Base-by-base conservation (phyloP, 2,329 filamentous ascomycete species). In the Pestalotiopsis sp. region DNA sequence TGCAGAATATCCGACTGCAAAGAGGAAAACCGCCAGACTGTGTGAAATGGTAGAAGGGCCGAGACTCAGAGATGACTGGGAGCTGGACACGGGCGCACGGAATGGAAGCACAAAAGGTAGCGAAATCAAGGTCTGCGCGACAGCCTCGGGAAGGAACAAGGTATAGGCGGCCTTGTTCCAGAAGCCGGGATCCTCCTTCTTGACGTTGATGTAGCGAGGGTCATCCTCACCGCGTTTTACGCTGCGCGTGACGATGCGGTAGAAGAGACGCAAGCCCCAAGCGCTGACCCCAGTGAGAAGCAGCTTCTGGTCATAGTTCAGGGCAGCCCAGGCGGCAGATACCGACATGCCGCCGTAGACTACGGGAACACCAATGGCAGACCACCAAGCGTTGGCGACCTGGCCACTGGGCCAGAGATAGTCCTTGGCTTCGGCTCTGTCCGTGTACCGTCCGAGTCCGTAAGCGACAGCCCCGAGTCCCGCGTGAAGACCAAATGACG, bases 371-470 rank as follows among this genome's bases (percentile, higher is more conserved):
- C 87, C 87, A 58, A 90, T 77, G 25, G 87, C 86, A 67, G 82
- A 85, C 85, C 87, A 89, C 88, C 88, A 90, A 13, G 86, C 87
- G 74, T 89, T 89, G 68, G 81, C 76, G 13, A 90, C 84, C 72
- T 86, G 85, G 2, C 81, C 85, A 6, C 81, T 78, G 0, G 87
- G 86, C 87, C 87, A 90, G 11, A 88, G 77, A 80, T 84, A 87
- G 74, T 90, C 88, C 73, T 90, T 90, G 14, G 84, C 79, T 67
- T 90, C 87, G 9, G 86, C 82, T 13, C 83, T 81, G 72, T 88
- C 77, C 6, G 86, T 87, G 66, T 84, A 81, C 23, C 86, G 81
- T 1, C 84, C 85, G 38, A 83, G 79, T 5, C 81, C 81, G 73
- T 87, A 90, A 0, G 86, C 83, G 45, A 86, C 81, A 38, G 85